Evolutionary conservation across 2,329 filamentous ascomycete genomes (phyloP), one percentile per base, ranked within the genome.

Genomic region (Xylaria sp.): DNA sequence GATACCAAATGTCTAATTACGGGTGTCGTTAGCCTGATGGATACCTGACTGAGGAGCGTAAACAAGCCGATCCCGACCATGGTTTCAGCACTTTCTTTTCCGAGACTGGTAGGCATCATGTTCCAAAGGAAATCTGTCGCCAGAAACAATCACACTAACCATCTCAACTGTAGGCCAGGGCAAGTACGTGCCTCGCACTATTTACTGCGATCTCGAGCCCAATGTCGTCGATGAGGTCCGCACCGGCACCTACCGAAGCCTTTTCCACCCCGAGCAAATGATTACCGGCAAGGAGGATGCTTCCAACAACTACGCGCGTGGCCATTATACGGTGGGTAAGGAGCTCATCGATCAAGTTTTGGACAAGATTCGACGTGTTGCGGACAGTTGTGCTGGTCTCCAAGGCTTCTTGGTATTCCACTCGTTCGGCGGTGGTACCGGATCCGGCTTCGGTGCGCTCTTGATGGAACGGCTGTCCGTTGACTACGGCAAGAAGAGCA

Each of bases 61-160:
- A 98, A 89, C 90, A 89, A 78, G 90, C 91, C 81, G 92, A 97
- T 74, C 92, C 94, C 74, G 96, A 98, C 83, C 93, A 98, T 81
- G 96, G 96, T 76, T 99, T 99, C 90, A 98, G 94, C 89, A 99
- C 96, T 80, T 99, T 99, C 90, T 99, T 99, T 90, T 98, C 95
- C 77, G 96, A 99, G 89, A 98, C 96, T 80, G 95, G 96, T 98
- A 93, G 72, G 79, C 20, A 34, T 50, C 34, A 37, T 41, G 31
- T 54, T 39, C 28, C 28, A 20, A 37, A 37, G 48, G 51, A 69
- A 78, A 41, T 7, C 54, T 55, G 66, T 54, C 55, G 55, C 64
- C 54, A 31, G 44, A 28, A 50, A 54, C 7, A 34, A 41, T 48
- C 65, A 65, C 67, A 69, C 64, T 68, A 69, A 71, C 48, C 5